phyloP scores from a whole-genome alignment of 2,329 filamentous ascomycete genomes.

The Ustulina deusta region DNA sequence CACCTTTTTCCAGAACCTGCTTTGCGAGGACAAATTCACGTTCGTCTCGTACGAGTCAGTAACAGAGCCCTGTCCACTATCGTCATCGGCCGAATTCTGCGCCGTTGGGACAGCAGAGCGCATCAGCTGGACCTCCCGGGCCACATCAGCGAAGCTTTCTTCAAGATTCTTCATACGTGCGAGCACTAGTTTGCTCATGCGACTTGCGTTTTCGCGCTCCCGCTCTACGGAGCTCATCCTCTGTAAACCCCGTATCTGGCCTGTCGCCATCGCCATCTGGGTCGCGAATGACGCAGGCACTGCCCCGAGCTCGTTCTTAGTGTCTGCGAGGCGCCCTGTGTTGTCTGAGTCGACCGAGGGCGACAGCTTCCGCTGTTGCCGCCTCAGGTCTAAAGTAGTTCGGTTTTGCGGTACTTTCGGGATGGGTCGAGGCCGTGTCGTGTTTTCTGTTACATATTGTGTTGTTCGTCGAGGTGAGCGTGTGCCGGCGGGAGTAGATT shows the following conservation, averaged over 20 bases:
- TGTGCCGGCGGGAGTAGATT: slow-evolving; percentile 53
- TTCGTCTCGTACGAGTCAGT: slow-evolving; percentile 13
- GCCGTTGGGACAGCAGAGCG: slow-evolving; percentile 62
- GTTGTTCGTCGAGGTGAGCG: slow-evolving; percentile 62
- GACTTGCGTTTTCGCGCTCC: slow-evolving; percentile 65
- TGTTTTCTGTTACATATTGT: slow-evolving; percentile 56
- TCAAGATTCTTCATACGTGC: slow-evolving; percentile 94
- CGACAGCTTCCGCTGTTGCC: slow-evolving; percentile 60
- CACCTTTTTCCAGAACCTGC: slow-evolving; percentile 17
- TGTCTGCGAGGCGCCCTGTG: slow-evolving; percentile 60
- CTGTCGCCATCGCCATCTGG: slow-evolving; percentile 80
- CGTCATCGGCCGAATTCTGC: slow-evolving; percentile 64
- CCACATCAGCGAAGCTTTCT: slow-evolving; percentile 89
- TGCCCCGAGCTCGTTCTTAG: slow-evolving; percentile 70
- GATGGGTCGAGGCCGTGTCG: slow-evolving; percentile 68
- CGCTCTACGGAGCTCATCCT: slow-evolving; percentile 49
- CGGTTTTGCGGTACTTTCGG: slow-evolving; percentile 69
- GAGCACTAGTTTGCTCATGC: slow-evolving; percentile 84
- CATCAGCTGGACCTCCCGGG: slow-evolving; percentile 79
- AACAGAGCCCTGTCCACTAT: slow-evolving; percentile 42
- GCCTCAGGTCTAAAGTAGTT: slow-evolving; percentile 63
- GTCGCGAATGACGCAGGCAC: slow-evolving; percentile 83
- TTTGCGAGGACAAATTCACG: slow-evolving; percentile 11
- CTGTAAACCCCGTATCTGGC: slow-evolving; percentile 64
- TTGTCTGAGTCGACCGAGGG: slow-evolving; percentile 74